Evolutionary conservation across 805 yeast genomes (phyloP).

Genomic region (Wickerhamiella dianesei): DNA sequence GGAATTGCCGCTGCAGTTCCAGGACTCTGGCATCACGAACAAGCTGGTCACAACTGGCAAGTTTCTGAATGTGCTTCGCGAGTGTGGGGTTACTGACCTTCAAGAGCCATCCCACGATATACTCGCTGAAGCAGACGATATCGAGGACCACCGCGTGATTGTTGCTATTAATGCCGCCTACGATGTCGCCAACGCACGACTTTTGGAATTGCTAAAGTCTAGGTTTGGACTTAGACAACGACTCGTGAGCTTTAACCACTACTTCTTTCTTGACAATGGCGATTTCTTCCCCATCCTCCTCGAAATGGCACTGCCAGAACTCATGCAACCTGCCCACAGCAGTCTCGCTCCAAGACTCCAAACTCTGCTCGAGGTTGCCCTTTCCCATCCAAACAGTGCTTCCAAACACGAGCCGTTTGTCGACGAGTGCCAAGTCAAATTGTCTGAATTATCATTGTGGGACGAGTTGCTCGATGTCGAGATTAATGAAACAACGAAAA

Average conservation of each 20-base stretch:
- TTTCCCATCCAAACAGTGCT: slow-evolving; percentile 27
- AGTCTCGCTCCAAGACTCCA: slow-evolving; percentile 26
- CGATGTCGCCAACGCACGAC: slow-evolving; percentile 47
- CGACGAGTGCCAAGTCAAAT: slow-evolving; percentile 24
- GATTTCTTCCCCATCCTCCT: slow-evolving; percentile 41
- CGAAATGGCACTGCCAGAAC: slow-evolving; percentile 37
- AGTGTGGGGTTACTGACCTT: slow-evolving; percentile 39
- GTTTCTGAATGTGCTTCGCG: slow-evolving; percentile 56
- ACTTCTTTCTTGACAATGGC: slow-evolving; percentile 43
- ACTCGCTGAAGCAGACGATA: slow-evolving; percentile 7
- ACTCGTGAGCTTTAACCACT: slow-evolving; percentile 38
- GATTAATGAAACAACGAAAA: slow-evolving; percentile 1
- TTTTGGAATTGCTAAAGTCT: slow-evolving; percentile 42
- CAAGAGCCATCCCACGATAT: neutral
- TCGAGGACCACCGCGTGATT: slow-evolving; percentile 35
- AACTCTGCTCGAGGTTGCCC: slow-evolving; percentile 26
- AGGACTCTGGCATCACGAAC: slow-evolving; percentile 37
- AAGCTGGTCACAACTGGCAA: slow-evolving; percentile 75
- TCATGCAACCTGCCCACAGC: slow-evolving; percentile 29
- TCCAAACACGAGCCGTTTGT: slow-evolving; percentile 23
- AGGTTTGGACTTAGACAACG: slow-evolving; percentile 44
- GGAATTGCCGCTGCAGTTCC: slow-evolving; percentile 57
- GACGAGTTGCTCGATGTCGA: slow-evolving; percentile 23
- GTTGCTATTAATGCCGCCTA: slow-evolving; percentile 49
- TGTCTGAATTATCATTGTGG: slow-evolving; percentile 23